These are phyloP conservation scores for Citrus cavaleriei DNA, from an alignment of 345 rosid genomes.

Conservation along the genomic window DNA sequence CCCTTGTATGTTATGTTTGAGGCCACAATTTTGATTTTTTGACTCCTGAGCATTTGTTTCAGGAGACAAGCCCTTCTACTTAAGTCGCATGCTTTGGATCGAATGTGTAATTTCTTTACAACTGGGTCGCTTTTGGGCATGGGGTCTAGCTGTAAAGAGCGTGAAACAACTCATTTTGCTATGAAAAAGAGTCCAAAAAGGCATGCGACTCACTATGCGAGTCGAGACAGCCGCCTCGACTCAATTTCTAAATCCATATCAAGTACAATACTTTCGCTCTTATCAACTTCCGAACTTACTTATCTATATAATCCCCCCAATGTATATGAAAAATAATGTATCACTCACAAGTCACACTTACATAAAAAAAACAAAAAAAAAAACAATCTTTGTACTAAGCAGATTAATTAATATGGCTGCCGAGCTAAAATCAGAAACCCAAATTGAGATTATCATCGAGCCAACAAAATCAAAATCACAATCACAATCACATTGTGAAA, in stretches of 20 bases:
- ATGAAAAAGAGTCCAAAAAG: slow-evolving; percentile 9
- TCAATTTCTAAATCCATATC: not conserved
- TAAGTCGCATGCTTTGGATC: not conserved
- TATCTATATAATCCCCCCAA: not conserved
- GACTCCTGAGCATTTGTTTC: not conserved
- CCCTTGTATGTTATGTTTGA: too few relatives aligned
- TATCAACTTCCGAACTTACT: not conserved
- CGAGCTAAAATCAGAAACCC: not conserved
- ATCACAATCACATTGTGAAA: not conserved
- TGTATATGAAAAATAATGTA: not conserved
- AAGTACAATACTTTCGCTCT: not conserved
- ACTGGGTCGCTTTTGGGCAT: not conserved
- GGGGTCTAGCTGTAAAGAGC: slow-evolving; percentile 22
- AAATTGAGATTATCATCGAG: not conserved
- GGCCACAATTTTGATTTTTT: not conserved
- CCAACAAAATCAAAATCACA: not conserved
- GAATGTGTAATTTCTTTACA: not conserved
- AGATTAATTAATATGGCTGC: not conserved
- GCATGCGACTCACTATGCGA: not conserved
- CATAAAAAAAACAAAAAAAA: not conserved
- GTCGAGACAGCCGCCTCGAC: slow-evolving; percentile 10
- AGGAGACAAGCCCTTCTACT: not conserved
- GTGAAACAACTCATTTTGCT: slow-evolving; percentile 13
- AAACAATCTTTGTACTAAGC: too few relatives aligned
- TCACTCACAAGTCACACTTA: not conserved